These are phyloP conservation scores for Vickermania ingenoplastis DNA, from an alignment of 208 protist species.

Conservation along the genomic window DNA sequence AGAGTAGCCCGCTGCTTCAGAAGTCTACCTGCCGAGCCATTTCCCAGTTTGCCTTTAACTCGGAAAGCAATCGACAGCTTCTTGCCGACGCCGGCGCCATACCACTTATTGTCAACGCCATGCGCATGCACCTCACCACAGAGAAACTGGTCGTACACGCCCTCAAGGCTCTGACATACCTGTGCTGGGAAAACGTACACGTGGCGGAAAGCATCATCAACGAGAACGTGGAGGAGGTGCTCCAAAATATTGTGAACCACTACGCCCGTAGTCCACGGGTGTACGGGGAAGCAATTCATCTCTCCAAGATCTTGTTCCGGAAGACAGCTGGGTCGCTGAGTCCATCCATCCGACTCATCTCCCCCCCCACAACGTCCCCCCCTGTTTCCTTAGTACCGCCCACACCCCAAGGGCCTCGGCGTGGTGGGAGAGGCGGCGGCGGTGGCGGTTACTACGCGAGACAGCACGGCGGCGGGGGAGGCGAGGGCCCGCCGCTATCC, in stretches of 20 bases:
- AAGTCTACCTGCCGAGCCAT: conserved; percentile 88
- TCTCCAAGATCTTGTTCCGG: conserved; percentile 85
- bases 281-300: conserved; percentile 80
- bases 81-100: conserved; percentile 77
- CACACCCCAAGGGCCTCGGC: conserved; percentile 17
- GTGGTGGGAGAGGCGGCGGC: conserved; percentile 6
- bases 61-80: conserved; percentile 80
- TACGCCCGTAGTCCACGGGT: conserved; percentile 64
- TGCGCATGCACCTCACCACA: conserved; percentile 65
- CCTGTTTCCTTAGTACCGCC: conserved; percentile 66
- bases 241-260: conserved; percentile 58
- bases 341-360: conserved; percentile 41
- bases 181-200: conserved; percentile 86
- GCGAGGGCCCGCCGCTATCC: conserved; percentile 2
- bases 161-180: conserved; percentile 87
- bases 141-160: conserved; percentile 89
- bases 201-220: conserved; percentile 82
- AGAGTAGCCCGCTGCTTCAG: conserved; percentile 73
- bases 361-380: conserved; percentile 57
- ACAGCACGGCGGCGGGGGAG: conserved; percentile 9
- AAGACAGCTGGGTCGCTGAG: conserved; percentile 66
- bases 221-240: conserved; percentile 60
- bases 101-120: conserved; percentile 77
- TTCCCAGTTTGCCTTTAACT: conserved; percentile 90
- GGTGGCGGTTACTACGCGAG: not conserved